Conservation (phyloP, 495 filamentous ascomycete species). For the Baudoinia panamericana region DNA sequence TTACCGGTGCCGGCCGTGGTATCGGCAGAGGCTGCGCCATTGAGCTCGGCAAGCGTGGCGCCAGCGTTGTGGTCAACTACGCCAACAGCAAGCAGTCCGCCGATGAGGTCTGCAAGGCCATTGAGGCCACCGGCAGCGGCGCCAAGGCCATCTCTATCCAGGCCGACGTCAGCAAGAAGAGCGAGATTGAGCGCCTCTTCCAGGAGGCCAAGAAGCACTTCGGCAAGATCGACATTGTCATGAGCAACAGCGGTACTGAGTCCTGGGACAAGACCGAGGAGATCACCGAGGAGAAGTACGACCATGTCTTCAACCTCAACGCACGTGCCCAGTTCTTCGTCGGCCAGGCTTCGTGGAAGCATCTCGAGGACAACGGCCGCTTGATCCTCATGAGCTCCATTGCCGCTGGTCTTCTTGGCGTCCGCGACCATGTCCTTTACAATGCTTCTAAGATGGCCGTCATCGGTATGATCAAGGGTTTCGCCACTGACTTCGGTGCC, state of each 20-base stretch:
- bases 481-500: conserved; percentile 59
- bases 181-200: conserved; percentile 52
- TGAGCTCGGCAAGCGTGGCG: conserved; percentile 60
- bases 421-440: conserved; percentile 63
- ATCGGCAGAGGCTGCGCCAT: conserved; percentile 66
- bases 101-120: conserved; percentile 47
- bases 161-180: conserved; percentile 57
- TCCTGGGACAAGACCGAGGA: conserved; percentile 51
- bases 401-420: conserved; percentile 41
- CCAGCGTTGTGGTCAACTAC: conserved; percentile 68
- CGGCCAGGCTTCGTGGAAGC: conserved; percentile 58
- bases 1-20: conserved; percentile 57
- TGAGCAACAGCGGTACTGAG: conserved; percentile 55
- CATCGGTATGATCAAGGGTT: conserved; percentile 63
- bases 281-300: conserved; percentile 61
- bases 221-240: conserved; percentile 62
- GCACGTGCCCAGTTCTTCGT: conserved; percentile 74
- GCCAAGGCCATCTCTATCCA: conserved; percentile 50
- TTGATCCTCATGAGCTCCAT: conserved; percentile 51
- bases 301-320: conserved; percentile 65
- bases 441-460: conserved; percentile 65
- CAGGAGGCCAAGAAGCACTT: conserved; percentile 50
- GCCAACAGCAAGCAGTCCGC: conserved; percentile 48
- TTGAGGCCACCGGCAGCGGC: conserved; percentile 44
- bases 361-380: conserved; percentile 53